Evolutionary conservation across 208 protist genomes (phyloP), one percentile per base, ranked within the genome.

Genomic region (Angomonas deanei): DNA sequence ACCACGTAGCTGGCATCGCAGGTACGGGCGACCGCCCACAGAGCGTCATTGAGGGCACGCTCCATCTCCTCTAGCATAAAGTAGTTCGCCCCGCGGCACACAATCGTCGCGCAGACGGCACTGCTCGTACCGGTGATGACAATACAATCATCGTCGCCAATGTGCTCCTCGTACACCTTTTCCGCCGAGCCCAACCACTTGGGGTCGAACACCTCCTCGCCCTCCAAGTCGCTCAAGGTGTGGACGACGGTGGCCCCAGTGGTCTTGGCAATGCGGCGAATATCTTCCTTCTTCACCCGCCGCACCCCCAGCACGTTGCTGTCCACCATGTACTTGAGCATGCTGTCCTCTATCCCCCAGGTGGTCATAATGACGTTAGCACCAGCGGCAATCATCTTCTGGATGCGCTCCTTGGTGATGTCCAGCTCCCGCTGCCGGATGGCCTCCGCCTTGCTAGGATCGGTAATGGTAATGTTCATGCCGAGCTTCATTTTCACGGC

Each of bases 281-380:
- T 78, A 78, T 99, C 97, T 17, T 98, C 94, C 81, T 98, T 99
- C 53, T 87, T 91, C 38, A 97, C 93, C 27, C 98, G 91, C 34
- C 98, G 82, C 17, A 99, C 94, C 55, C 91, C 99, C 59, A 99
- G 98, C 11, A 97, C 91, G 32, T 93, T 88, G 36, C 91, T 90
- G 66, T 99, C 98, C 5, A 99, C 97, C 82, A 99, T 98, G 74
- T 99, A 99, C 85, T 99, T 99, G 64, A 99, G 76, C 80, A 96
- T 96, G 62, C 97, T 89, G 71, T 99, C 98, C 74, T 99, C 98
- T 68, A 99, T 99, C 62, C 92, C 93, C 93, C 98, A 99, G 3
- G 99, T 98, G n/a, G 98, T 99, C 39, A 99, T 83, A 50, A 99
- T 96, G 17, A 99, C 98, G 72, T 99, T 99, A 19, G 98, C 98